Evolutionary conservation across 768 basidiomycete genomes (phyloP).

Genomic region (Sarcomyxa edulis): DNA sequence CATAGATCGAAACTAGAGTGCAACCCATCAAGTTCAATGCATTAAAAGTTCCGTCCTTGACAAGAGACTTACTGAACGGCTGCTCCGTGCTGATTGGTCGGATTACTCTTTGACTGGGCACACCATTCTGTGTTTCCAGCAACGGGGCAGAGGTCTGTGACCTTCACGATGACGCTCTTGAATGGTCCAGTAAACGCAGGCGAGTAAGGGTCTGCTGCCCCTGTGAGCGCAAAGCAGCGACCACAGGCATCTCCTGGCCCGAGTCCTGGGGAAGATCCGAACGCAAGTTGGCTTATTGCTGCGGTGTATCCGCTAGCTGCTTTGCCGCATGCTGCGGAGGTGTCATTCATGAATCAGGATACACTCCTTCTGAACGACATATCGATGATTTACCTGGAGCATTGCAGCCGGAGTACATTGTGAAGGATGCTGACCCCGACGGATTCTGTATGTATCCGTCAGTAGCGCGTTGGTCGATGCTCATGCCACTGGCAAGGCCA

Average conservation of each 20-base stretch:
- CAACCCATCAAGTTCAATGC: not conserved
- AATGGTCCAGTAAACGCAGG: slow-evolving; percentile 46
- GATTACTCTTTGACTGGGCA: slow-evolving; percentile 38
- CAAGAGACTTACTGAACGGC: slow-evolving; percentile 41
- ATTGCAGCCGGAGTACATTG: slow-evolving; percentile 46
- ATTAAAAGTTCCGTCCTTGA: not conserved
- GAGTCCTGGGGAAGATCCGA: slow-evolving; percentile 41
- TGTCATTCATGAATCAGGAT: slow-evolving; percentile 18
- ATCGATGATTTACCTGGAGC: slow-evolving; percentile 31
- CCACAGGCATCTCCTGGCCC: slow-evolving; percentile 59
- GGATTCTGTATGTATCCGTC: slow-evolving; percentile 51
- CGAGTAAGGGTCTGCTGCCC: slow-evolving; percentile 44
- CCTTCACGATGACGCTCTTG: slow-evolving; percentile 50
- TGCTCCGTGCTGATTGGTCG: slow-evolving; percentile 34
- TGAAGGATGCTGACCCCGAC: slow-evolving; percentile 53
- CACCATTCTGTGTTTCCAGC: slow-evolving; percentile 50
- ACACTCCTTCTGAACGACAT: not conserved
- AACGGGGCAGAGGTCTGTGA: slow-evolving; percentile 40
- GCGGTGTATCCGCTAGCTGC: slow-evolving; percentile 45
- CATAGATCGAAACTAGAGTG: slow-evolving; percentile 53
- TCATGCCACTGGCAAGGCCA: slow-evolving; percentile 15
- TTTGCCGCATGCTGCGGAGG: no score
- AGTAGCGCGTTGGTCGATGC: slow-evolving; percentile 28
- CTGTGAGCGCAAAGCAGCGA: slow-evolving; percentile 53
- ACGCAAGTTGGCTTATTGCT: slow-evolving; percentile 53